Percentiles rank a stretch among this genome's conserved stretches.
Conservation (phyloP, 2,329 filamentous ascomycete species). For the Aspergillus vadensis region DNA sequence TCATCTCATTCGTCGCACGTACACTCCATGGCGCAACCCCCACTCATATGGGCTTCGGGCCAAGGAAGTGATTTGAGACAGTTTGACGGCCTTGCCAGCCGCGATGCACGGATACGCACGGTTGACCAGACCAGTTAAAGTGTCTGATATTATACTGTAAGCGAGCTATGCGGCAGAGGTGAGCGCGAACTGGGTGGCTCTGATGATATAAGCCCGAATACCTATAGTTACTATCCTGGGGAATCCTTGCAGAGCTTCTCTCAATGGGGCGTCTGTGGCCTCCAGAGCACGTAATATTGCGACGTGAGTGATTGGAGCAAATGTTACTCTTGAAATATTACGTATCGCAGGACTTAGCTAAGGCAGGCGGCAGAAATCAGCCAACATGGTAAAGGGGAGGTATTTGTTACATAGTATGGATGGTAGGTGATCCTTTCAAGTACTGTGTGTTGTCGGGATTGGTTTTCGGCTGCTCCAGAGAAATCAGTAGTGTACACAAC, state of each 20-base stretch:
- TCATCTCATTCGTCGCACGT: slow-evolving; percentile 3
- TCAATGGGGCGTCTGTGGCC: not conserved
- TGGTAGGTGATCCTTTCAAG: not conserved
- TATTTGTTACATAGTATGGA: not conserved
- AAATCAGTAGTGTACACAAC: not conserved
- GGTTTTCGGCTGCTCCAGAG: not conserved
- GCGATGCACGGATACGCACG: slow-evolving; percentile 6
- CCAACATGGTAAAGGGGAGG: not conserved
- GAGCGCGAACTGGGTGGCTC: not conserved
- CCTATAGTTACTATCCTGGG: not conserved
- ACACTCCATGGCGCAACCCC: not conserved
- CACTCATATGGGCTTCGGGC: not conserved
- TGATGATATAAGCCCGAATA: not conserved
- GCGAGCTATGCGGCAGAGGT: slow-evolving; percentile 9
- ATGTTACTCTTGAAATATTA: not conserved
- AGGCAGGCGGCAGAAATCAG: not conserved
- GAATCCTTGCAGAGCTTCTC: slow-evolving; percentile 3
- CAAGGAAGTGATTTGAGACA: slow-evolving; percentile 1
- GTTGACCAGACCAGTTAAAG: not conserved
- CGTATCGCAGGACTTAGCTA: not conserved
- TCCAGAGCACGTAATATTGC: not conserved
- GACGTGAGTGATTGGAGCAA: not conserved
- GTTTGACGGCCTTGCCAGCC: slow-evolving; percentile 5
- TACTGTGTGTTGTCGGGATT: not conserved
- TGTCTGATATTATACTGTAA: not conserved